Percentiles rank a stretch among this genome's conserved stretches.
Conservation (phyloP, 2,329 filamentous ascomycete genomes). For the Davidsoniella australis region DNA sequence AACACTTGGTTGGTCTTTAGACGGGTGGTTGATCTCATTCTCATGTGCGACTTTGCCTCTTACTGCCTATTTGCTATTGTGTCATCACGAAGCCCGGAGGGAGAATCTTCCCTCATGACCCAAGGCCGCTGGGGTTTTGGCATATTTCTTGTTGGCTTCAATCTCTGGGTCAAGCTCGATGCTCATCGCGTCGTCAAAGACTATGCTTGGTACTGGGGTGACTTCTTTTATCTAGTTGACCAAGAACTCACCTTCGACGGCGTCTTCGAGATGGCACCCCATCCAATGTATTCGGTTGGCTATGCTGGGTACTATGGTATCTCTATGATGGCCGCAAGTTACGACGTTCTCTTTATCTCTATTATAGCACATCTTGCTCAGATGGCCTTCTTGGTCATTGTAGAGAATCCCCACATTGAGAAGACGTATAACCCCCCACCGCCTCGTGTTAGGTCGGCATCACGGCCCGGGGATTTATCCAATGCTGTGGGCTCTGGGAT, state of each 20-base stretch:
- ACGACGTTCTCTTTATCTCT: conserved; percentile 92
- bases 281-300: conserved; percentile 97
- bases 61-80: conserved; percentile 93
- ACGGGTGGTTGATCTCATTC: conserved; percentile 83
- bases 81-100: conserved; percentile 57
- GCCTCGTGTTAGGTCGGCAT: conserved; percentile 41
- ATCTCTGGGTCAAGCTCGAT: conserved; percentile 96
- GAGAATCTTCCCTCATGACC: conserved; percentile 54
- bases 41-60: conserved; percentile 97
- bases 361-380: conserved; percentile 88
- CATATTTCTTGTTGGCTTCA: conserved; percentile 70
- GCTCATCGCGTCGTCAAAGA: conserved; percentile 96
- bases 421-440: conserved; percentile 89
- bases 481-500: conserved; percentile 12
- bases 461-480: conserved; percentile 19
- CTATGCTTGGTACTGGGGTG: conserved; percentile 99
- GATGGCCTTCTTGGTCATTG: conserved; percentile 76
- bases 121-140: conserved; percentile 63
- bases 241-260: conserved; percentile 96
- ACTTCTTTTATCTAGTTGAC: conserved; percentile 97
- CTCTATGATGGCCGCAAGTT: conserved; percentile 94
- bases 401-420: conserved; percentile 96
- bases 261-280: conserved; percentile 96
- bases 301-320: conserved; percentile 98
- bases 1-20: conserved; percentile 98